Conservation (phyloP, 345 rosid genomes). For the Sonneratia alba region DNA sequence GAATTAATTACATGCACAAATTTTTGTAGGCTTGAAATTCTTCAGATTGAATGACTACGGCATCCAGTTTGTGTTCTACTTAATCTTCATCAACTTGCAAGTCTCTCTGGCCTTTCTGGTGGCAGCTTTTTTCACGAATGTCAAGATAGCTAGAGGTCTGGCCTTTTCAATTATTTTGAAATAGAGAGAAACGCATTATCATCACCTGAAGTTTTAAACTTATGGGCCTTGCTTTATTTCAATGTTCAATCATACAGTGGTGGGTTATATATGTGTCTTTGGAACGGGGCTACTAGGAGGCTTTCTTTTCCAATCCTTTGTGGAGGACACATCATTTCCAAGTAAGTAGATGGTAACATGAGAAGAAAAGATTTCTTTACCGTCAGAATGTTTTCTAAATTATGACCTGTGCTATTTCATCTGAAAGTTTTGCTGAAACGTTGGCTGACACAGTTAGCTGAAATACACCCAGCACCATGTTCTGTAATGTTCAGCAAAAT, state of each 20-base stretch:
- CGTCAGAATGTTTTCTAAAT: too few species aligned
- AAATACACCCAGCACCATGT: background rate
- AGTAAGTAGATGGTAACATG: conserved; percentile 35
- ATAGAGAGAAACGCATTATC: background rate
- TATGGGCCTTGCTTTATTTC: background rate
- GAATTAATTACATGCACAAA: conserved; percentile 12
- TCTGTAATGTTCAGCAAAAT: background rate
- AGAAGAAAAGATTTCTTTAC: background rate
- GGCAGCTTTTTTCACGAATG: conserved; percentile 57
- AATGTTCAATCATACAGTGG: conserved; percentile 21
- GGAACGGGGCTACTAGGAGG: conserved; percentile 78
- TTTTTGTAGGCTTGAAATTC: conserved; percentile 63
- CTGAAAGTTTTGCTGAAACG: too few species aligned
- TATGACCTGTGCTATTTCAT: too few species aligned
- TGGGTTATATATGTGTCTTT: conserved; percentile 52
- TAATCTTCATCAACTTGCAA: conserved; percentile 76
- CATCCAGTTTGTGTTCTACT: conserved; percentile 59
- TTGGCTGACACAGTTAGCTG: background rate
- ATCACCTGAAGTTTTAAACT: background rate
- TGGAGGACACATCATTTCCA: conserved; percentile 59
- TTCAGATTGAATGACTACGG: conserved; percentile 61
- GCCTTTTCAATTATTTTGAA: background rate
- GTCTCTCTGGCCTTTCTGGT: conserved; percentile 60
- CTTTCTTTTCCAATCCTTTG: conserved; percentile 52
- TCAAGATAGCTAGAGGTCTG: conserved; percentile 83